A percentile compares a stretch with the other conserved stretches of the same genome.
phyloP scores from a whole-genome alignment of 164 flowering plant species.

The Nelumbo lutea region DNA sequence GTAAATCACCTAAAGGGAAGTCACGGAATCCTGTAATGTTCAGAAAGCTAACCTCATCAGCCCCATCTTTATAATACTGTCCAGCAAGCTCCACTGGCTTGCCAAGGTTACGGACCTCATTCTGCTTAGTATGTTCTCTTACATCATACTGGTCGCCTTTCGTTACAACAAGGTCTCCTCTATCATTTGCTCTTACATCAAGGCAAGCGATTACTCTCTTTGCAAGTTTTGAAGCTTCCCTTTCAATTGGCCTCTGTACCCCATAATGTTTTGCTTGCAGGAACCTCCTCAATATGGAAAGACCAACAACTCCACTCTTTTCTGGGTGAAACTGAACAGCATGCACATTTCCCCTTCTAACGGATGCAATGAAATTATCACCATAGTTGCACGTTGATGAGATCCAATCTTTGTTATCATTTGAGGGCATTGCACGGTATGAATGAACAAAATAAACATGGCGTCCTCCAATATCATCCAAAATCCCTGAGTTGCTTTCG shows the following conservation, averaged over 20 bases:
- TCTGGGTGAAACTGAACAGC: conserved; percentile 99
- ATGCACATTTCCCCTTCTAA: conserved; percentile 85
- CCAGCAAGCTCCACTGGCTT: conserved; percentile 97
- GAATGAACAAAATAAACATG: conserved; percentile 99
- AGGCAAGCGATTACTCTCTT: conserved; percentile 99
- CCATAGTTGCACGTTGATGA: conserved; percentile 95
- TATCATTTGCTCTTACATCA: conserved; percentile 94
- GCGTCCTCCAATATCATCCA: conserved; percentile 66
- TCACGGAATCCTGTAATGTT: conserved; percentile 97
- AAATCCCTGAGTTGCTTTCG: conserved; percentile 56
- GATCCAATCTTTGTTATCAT: conserved; percentile 80
- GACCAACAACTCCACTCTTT: conserved; percentile 98
- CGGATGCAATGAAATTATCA: conserved; percentile 77
- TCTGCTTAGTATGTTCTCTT: conserved; percentile 80
- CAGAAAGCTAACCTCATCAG: conserved; percentile 97
- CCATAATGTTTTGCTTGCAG: conserved; percentile 52
- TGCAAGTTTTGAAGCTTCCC: conserved; percentile 80
- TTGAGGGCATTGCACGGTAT: conserved; percentile 82
- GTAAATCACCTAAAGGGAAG: conserved; percentile 93
- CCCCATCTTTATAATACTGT: conserved; percentile 89
- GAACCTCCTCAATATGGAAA: conserved; percentile 79
- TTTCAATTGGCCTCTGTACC: conserved; percentile 60
- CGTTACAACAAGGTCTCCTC: conserved; percentile 95
- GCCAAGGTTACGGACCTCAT: conserved; percentile 98
- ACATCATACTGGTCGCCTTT: conserved; percentile 99